Base-by-base conservation (phyloP, 257 asterid genomes). In the Linaria vulgaris region DNA sequence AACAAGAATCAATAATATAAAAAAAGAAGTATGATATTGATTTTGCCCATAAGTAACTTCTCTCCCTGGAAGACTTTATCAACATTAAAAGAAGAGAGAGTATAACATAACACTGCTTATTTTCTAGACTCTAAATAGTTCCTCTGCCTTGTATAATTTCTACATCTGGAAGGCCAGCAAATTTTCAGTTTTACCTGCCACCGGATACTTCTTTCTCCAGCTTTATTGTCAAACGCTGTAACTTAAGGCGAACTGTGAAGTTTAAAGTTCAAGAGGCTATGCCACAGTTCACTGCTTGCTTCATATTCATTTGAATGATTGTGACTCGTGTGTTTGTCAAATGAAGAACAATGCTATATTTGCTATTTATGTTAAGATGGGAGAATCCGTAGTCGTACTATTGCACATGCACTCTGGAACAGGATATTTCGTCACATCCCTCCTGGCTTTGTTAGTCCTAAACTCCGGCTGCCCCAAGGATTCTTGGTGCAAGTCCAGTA, bases 391-490 rank as follows among this genome's bases (percentile, higher is more conserved):
- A 21, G 1, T 67, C 14, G 79, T 78, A 22, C 46, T 48, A 59
- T 87, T 90, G 85, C 97, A 87, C 99, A 94, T 94, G 66, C 97
- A 94, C 70, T 85, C 97, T 1, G 95, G 95, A 57, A 90, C 67
- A 10, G 97, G 96, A 57, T 90, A 94, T 75, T 90, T 94, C 1
- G 97, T 94, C 53, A 87, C 96, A 23, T 83, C 97, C 57, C 94
- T 76, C 72, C 90, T 88, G 8, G 74, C 64, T 67, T 92, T 89
- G 79, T 75, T 88, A 0, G 82, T 83, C 70, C 99, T 80, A 37
- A 83, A 69, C 75, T 80, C 95, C 1, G 97, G 99, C 77, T 85
- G 94, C 31, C 99, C 96, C 53, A 87, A 63, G 37, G 99, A 89
- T 23, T 87, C 94, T 1, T 70, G 81, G 67, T 92, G 99, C 79